Evolutionary conservation across 1,284 basidiomycete species (phyloP).

Genomic region (Coniophora puteana): DNA sequence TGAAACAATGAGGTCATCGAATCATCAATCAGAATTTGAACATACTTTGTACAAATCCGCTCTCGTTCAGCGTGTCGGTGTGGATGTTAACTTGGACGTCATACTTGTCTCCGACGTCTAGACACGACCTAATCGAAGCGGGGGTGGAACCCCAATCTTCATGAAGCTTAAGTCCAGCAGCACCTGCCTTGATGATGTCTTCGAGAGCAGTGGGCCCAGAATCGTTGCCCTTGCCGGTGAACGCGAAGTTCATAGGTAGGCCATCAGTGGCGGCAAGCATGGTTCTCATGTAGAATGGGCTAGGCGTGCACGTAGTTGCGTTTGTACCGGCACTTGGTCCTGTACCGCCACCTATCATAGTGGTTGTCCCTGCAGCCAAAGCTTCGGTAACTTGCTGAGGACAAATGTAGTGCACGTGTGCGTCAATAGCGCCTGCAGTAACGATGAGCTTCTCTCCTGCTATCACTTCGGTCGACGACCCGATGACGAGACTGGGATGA

Average conservation of each 20-base stretch:
- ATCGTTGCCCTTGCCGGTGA: constrained; percentile 96
- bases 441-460: constrained; percentile 93
- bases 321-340: constrained; percentile 89
- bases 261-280: constrained; percentile 91
- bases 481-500: constrained; percentile 72
- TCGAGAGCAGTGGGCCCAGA: constrained; percentile 68
- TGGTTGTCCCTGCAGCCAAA: constrained; percentile 74
- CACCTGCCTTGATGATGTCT: constrained; percentile 87
- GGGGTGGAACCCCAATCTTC: constrained; percentile 99
- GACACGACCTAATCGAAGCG: constrained; percentile 73
- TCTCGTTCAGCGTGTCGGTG: constrained; percentile 95
- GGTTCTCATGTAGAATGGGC: constrained; percentile 80
- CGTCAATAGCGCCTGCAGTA: constrained; percentile 93
- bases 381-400: constrained; percentile 84
- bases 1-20: constrained; percentile 16
- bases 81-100: constrained; percentile 98
- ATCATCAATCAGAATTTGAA: not conserved
- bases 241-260: constrained; percentile 88
- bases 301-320: constrained; percentile 92
- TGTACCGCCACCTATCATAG: constrained; percentile 90
- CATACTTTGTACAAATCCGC: constrained; percentile 85
- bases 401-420: constrained; percentile 92
- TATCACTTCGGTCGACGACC: constrained; percentile 90
- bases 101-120: constrained; percentile 87
- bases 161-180: constrained; percentile 91